Evolutionary conservation across 75 land plant genomes (phyloP).

Genomic region (Cunninghamia lanceolata): DNA sequence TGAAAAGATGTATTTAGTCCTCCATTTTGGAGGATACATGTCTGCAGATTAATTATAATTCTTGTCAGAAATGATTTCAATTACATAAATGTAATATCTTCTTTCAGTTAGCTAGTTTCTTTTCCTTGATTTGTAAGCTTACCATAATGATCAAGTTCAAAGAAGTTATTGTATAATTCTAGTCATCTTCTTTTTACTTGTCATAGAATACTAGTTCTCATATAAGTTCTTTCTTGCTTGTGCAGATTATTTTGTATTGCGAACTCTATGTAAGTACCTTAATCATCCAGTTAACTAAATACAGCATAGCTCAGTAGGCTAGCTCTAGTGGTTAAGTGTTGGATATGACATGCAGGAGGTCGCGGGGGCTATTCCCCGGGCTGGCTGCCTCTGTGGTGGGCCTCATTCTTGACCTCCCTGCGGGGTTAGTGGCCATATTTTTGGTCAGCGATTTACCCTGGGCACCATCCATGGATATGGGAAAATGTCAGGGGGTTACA

Average conservation of each 20-base stretch:
- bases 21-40: neutral
- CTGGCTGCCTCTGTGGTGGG: no score
- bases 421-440: no score
- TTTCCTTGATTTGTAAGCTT: neutral
- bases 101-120: neutral
- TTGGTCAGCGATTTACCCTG: no score
- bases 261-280: conserved; percentile 91
- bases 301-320: no score
- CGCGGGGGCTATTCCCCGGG: no score
- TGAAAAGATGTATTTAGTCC: neutral
- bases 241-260: conserved; percentile 76
- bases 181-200: neutral
- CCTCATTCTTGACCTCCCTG: no score
- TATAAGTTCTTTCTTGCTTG: neutral
- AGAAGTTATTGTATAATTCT: neutral
- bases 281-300: neutral
- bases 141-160: neutral
- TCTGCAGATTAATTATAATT: neutral
- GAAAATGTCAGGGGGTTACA: no score
- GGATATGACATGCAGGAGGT: no score
- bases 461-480: no score
- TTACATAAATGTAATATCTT: neutral
- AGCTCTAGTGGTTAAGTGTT: no score
- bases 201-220: neutral
- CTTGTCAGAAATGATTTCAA: neutral